Evolutionary conservation across 768 basidiomycete genomes (phyloP), one percentile per base, ranked within the genome.

Genomic region (Mycena albidolilacea): DNA sequence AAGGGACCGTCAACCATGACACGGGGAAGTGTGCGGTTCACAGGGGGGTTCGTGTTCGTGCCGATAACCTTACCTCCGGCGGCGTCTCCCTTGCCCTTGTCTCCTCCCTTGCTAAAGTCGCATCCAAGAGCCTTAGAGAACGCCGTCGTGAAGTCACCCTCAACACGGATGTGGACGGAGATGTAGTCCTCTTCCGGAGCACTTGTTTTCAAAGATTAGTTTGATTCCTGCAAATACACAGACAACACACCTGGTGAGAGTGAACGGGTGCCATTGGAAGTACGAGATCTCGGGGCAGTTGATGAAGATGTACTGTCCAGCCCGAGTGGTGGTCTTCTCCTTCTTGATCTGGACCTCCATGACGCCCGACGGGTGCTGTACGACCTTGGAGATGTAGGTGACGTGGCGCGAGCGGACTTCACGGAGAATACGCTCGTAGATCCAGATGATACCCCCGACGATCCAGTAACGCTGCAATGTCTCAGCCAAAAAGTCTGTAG

Each of bases 261-360:
- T 97, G 88, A 98, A 97, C n/a, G 97, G 96, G 80, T 98, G 97
- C 94, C 96, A 98, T 80, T 98, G 96, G 88, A 93, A 97, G 85
- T 97, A 97, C 17, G 93, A 95, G 60, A 98, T 86, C 82, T 96
- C 94, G 12, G 96, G 97, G 84, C 95, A 96, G 75, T 87, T 92
- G 58, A 98, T 82, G 87, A 98, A 97, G 82, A 98, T 95, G 83
- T 98, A 98, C 81, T 97, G 95, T 21, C 96, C 96, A 7, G 96
- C 95, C 17, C 92, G 89, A 23, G 90, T 92, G 3, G 86, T 92
- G 0, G 91, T 95, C 84, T 93, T 94, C 80, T 98, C 97, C 84
- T 98, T 98, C 88, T 97, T 98, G 88, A 98, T 97, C 83, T 98
- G 97, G 37, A 99, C 85, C 84, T 98, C 97, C 85, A 97, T 88